A percentile compares a stretch with the other conserved stretches of the same genome.
Evolutionary conservation across 2,329 filamentous ascomycete genomes (phyloP).

Genomic region (Sporothrix humicola): DNA sequence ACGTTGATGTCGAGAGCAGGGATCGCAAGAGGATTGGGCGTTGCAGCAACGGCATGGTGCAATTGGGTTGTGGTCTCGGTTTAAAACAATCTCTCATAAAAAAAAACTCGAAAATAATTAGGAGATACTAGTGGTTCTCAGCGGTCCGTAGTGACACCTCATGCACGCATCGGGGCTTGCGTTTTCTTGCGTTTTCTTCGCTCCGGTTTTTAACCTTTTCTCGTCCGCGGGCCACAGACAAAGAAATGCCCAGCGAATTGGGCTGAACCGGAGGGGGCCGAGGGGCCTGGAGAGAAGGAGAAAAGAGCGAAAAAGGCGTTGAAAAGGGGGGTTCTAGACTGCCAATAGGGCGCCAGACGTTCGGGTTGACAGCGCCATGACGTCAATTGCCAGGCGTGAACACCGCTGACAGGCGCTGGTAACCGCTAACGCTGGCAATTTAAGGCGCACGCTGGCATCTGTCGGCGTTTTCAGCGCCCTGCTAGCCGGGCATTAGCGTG

Average conservation of each 20-base stretch:
- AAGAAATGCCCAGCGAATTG: neutral
- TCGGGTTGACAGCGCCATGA: neutral
- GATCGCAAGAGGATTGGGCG: neutral
- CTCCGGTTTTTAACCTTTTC: neutral
- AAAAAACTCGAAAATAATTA: too few species aligned
- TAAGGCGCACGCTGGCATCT: neutral
- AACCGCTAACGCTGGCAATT: neutral
- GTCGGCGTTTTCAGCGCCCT: neutral
- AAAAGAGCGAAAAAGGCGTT: neutral
- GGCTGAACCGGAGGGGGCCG: neutral
- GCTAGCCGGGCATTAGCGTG: neutral
- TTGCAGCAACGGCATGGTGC: slow-evolving; percentile 23
- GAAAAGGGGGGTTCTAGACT: neutral
- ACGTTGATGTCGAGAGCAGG: neutral
- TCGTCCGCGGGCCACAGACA: neutral
- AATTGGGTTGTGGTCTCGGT: neutral
- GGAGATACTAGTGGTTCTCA: too few species aligned
- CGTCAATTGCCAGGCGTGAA: neutral
- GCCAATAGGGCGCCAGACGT: too few species aligned
- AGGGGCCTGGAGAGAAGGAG: neutral
- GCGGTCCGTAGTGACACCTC: too few species aligned
- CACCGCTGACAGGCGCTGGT: neutral
- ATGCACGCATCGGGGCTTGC: neutral
- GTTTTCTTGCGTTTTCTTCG: slow-evolving; percentile 3
- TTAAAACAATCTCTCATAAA: too few species aligned